Base-by-base conservation (phyloP, 768 basidiomycete species). In the Suillus occidentalis region DNA sequence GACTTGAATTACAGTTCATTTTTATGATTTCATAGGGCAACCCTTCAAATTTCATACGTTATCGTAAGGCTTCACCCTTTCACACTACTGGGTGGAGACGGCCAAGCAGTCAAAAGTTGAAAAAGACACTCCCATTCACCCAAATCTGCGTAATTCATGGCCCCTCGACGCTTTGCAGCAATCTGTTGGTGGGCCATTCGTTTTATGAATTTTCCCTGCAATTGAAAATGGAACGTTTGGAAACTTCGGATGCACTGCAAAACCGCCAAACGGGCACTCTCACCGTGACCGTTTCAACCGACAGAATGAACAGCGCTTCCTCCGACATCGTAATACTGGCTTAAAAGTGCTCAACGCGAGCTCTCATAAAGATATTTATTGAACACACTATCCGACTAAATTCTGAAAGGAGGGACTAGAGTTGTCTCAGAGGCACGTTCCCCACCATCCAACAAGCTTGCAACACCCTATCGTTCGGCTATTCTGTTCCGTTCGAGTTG, bases 161-260 rank as follows among this genome's bases (percentile, higher is more conserved):
- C 80, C 63, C 81, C 84, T 65, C 91, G 83, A 64, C 83, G 81
- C 59, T 87, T 85, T 18, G 82, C 79, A 65, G 79, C 79, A 10
- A 91, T 90, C 71, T 89, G 85, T 59, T 83, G 82, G 65, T 90
- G 86, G 14, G 86, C 83, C 72, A 94, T 81, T 58, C 87, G 84
- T 75, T 91, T 91, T 63, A 95, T 85, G 73, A 94, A 95, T 72
- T 94, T 91, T 78, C 95, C 93, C 94, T 95, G 72, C 42, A 55
- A 62, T 57, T 61, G 49, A 62, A 65, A 60, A 52, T n/a, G 58
- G 36, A 40, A 59, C 10, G 53, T 39, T n/a, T n/a, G n/a, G n/a
- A n/a, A n/a, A n/a, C n/a, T n/a, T 47, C 43, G 43, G 55, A 52
- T 43, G 28, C 52, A 60, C 61, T 52, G 62, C 61, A 57, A 63